Conservation (phyloP, 1,284 basidiomycete genomes). For the Amylostereum areolatum region DNA sequence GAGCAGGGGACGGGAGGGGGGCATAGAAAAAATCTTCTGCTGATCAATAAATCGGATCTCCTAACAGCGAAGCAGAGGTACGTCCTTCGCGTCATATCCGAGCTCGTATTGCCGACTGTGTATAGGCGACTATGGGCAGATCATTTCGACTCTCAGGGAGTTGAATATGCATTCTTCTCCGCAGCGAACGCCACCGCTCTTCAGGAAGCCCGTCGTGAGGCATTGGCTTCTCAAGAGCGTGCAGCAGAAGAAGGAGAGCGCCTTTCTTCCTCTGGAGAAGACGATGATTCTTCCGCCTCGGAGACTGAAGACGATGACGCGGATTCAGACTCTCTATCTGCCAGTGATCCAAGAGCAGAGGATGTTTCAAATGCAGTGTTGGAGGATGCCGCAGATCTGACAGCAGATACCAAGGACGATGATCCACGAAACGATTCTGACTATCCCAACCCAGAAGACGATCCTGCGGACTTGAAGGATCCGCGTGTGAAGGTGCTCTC, state of each 20-base stretch:
- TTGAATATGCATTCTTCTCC: constrained; percentile 95
- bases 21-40: constrained; percentile 69
- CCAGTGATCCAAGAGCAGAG: too few relatives aligned
- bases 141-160: constrained; percentile 80
- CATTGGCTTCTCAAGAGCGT: constrained; percentile 30
- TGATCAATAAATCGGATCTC: constrained; percentile 97
- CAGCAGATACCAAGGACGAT: constrained; percentile 18
- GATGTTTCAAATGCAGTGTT: too few relatives aligned
- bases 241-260: constrained; percentile 15
- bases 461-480: constrained; percentile 48
- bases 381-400: constrained; percentile 18
- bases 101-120: neutral
- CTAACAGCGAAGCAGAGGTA: constrained; percentile 82
- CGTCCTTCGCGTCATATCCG: too few relatives aligned
- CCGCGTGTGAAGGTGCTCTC: constrained; percentile 77
- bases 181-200: constrained; percentile 85
- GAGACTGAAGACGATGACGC: constrained; percentile 10
- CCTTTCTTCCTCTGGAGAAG: constrained; percentile 8
- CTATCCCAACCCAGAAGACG: constrained; percentile 44
- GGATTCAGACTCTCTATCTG: constrained; percentile 2
- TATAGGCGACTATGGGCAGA: constrained; percentile 79
- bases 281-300: constrained; percentile 5
- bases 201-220: constrained; percentile 67
- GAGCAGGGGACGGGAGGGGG: constrained; percentile 73
- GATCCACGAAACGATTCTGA: too few relatives aligned